Conservation (phyloP, 2,329 filamentous ascomycete genomes). For the Aureobasidium leucospermi region DNA sequence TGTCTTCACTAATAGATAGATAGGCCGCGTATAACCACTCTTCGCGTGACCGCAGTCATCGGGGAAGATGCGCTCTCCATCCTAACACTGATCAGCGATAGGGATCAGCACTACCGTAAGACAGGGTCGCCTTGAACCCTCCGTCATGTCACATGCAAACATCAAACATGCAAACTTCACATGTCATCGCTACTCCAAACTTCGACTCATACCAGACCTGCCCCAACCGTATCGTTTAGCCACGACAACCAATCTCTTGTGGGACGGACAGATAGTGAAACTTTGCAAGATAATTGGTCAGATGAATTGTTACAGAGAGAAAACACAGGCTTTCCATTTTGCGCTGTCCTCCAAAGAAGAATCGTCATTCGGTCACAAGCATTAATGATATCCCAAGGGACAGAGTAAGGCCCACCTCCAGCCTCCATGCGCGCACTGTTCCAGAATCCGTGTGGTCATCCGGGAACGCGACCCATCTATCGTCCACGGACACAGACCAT, state of each 20-base stretch:
- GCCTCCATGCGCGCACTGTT: background rate
- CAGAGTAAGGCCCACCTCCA: background rate
- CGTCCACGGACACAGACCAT: background rate
- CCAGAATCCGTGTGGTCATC: background rate
- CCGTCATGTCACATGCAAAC: background rate
- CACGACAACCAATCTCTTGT: too few species aligned
- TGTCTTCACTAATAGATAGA: background rate
- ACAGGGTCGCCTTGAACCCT: background rate
- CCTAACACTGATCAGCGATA: background rate
- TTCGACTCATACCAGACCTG: too few species aligned
- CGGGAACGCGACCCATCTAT: background rate
- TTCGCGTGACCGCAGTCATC: background rate
- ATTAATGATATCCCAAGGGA: background rate
- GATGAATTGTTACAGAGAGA: background rate
- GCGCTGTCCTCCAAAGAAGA: conserved; percentile 5
- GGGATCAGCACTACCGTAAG: too few species aligned
- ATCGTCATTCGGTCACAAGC: conserved; percentile 1
- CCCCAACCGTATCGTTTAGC: too few species aligned
- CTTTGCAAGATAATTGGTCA: background rate
- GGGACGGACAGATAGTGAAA: background rate
- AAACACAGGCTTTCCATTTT: background rate
- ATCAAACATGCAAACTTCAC: too few species aligned
- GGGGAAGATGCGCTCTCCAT: background rate
- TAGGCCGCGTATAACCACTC: conserved; percentile 2
- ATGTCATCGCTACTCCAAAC: too few species aligned